Evolutionary conservation across 306 rosid genomes (phyloP).

Genomic region (Cicer arietinum): DNA sequence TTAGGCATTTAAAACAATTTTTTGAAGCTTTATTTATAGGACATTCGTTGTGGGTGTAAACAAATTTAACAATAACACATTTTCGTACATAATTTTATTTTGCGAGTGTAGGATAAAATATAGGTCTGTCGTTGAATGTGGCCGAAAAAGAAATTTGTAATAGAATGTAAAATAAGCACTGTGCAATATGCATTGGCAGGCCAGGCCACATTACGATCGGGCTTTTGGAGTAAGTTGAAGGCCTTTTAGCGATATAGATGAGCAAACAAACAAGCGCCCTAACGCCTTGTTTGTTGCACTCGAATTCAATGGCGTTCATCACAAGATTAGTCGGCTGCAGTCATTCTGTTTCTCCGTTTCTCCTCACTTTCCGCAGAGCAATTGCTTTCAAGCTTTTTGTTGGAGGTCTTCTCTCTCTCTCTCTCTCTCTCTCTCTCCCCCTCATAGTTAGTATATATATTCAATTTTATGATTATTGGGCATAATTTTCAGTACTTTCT

Average conservation of each 20-base stretch:
- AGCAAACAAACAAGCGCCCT: not conserved
- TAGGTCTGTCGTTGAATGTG: too few relatives aligned
- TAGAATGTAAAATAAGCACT: too few relatives aligned
- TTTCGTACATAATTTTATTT: too few relatives aligned
- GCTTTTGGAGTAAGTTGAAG: not conserved
- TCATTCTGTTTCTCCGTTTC: conserved; percentile 36
- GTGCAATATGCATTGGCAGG: not conserved
- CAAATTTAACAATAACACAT: too few relatives aligned
- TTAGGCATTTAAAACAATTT: too few relatives aligned
- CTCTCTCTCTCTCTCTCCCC: conserved; percentile 25
- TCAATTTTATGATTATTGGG: not conserved
- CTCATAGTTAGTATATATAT: not conserved
- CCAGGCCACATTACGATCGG: not conserved
- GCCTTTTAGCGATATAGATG: conserved; percentile 3
- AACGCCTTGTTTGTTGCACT: not conserved
- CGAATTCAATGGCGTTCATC: conserved; percentile 45
- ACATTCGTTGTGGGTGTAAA: too few relatives aligned
- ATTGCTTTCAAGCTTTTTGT: conserved; percentile 56
- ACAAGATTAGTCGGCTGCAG: conserved; percentile 35
- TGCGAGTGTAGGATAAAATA: too few relatives aligned
- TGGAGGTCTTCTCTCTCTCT: conserved; percentile 44
- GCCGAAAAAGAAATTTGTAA: too few relatives aligned
- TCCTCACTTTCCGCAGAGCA: conserved; percentile 44
- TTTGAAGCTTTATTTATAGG: too few relatives aligned
- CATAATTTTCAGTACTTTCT: not conserved